Evolutionary conservation across 176 grass and related monocot genomes (phyloP), one percentile per base, ranked within the genome.

Genomic region (Zizania latifolia): DNA sequence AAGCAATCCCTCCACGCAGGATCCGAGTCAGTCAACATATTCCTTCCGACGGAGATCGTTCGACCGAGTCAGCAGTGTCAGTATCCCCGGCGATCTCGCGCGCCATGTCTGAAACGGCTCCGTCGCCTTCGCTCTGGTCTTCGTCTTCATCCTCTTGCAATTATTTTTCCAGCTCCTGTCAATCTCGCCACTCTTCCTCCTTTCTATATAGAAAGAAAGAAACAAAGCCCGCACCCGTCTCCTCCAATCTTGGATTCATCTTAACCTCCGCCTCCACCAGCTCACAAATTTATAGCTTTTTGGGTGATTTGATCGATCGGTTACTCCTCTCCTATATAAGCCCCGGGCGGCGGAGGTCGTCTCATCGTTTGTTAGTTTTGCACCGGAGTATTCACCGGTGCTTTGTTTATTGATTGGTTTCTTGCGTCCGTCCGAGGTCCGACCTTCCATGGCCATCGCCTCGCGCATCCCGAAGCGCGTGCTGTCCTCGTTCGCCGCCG

Each of bases 361-460:
- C 5, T 41, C 17, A 16, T 40, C 8, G 40, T 34, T 35, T 60
- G 10, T 1, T 60, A 37, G 58, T 21, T 38, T 86, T 54, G 56
- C 37, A 21, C 36, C 19, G 8, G 10, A 62, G 70, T 1, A 10
- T 71, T 51, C 21, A n/a, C n/a, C n/a, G n/a, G 44, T 10, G 17
- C n/a, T 55, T 8, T 16, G 23, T 24, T 51, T 50, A 31, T 65
- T 4, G 45, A 1, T n/a, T 22, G 22, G 11, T 57, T 78, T 63
- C 3, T 3, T 24, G 51, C 22, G 63, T 43, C 10, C 6, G 31
- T 38, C 58, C 48, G 1, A 16, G 53, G 1, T 11, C 76, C 45
- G 80, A 45, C 54, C 46, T 82, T 83, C 80, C 81, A 90, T 93
- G 90, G 87, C 90, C 75, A 90, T 84, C 77, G 72, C 82, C 56